Percentiles rank a stretch among this genome's conserved stretches.
Evolutionary conservation across 495 filamentous ascomycete genomes (phyloP).

Genomic region (Trichoderma erinaceum): DNA sequence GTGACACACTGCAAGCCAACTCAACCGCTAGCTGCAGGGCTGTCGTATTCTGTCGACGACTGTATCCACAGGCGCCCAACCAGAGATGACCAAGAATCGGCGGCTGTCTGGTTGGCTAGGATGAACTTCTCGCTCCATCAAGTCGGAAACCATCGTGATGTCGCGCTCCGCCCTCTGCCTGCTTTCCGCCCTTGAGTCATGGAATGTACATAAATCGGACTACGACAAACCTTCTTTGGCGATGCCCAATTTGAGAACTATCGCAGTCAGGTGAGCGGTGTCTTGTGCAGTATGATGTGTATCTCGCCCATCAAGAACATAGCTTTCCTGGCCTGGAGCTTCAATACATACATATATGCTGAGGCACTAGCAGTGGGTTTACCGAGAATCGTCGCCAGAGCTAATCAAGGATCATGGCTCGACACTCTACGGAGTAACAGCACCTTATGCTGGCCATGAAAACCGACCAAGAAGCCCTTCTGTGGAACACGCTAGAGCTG

Average conservation of each 20-base stretch:
- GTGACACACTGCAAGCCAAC: conserved; percentile 13
- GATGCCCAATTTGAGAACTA: neutral
- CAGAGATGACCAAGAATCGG: neutral
- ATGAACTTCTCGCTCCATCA: neutral
- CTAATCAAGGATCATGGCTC: conserved; percentile 7
- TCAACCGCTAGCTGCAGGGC: conserved; percentile 11
- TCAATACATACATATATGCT: neutral
- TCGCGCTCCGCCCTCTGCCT: no score
- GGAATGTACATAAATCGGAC: no score
- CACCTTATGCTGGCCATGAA: neutral
- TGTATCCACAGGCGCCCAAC: conserved; percentile 2
- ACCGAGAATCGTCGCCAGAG: neutral
- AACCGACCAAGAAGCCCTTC: neutral
- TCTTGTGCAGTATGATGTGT: neutral
- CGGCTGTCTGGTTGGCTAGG: neutral
- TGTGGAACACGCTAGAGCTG: neutral
- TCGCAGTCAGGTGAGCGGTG: neutral
- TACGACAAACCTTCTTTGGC: neutral
- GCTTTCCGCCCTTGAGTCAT: no score
- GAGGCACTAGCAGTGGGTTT: neutral
- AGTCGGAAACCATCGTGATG: neutral
- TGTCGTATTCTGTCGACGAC: conserved; percentile 2
- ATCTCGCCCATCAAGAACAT: neutral
- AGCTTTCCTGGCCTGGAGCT: no score
- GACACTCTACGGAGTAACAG: neutral